Percentiles rank a stretch among this genome's conserved stretches.
Conservation (phyloP, 2,329 filamentous ascomycete genomes). For the Tolypocladium capitatum region DNA sequence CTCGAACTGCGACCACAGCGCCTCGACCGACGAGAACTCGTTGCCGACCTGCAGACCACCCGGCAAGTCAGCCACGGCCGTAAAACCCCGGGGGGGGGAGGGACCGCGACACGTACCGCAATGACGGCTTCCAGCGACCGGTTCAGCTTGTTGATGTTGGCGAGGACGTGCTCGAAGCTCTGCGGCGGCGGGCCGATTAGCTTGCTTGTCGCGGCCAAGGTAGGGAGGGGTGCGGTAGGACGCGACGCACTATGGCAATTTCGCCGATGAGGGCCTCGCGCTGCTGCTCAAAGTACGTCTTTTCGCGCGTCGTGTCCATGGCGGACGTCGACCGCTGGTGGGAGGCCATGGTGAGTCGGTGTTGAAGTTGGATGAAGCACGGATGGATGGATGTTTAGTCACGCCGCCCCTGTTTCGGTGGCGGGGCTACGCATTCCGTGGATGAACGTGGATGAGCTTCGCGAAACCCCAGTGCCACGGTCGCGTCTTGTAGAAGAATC, state of each 20-base stretch:
- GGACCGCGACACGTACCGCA: constrained; percentile 47
- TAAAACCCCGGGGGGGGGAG: too few species aligned
- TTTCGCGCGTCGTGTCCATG: constrained; percentile 20
- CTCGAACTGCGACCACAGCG: constrained; percentile 94
- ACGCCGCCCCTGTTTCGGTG: background rate
- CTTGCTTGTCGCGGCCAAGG: background rate
- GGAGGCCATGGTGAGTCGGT: constrained; percentile 16
- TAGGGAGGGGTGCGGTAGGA: background rate
- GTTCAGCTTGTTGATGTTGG: constrained; percentile 93
- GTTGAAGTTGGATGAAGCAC: background rate
- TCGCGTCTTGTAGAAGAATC: background rate
- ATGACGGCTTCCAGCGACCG: constrained; percentile 84
- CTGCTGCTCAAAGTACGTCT: constrained; percentile 64
- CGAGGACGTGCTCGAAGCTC: constrained; percentile 79
- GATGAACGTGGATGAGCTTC: too few species aligned
- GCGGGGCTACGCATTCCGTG: too few species aligned
- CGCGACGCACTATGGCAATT: constrained; percentile 49
- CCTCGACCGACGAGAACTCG: constrained; percentile 94
- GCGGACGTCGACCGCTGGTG: constrained; percentile 14
- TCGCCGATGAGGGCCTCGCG: constrained; percentile 58
- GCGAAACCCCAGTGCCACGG: background rate
- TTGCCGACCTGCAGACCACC: constrained; percentile 61
- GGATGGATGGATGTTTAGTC: background rate
- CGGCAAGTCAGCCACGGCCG: background rate
- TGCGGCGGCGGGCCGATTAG: constrained; percentile 13